Conservation (phyloP, 1,139 yeast genomes). For the Debaryomyces nepalensis region DNA sequence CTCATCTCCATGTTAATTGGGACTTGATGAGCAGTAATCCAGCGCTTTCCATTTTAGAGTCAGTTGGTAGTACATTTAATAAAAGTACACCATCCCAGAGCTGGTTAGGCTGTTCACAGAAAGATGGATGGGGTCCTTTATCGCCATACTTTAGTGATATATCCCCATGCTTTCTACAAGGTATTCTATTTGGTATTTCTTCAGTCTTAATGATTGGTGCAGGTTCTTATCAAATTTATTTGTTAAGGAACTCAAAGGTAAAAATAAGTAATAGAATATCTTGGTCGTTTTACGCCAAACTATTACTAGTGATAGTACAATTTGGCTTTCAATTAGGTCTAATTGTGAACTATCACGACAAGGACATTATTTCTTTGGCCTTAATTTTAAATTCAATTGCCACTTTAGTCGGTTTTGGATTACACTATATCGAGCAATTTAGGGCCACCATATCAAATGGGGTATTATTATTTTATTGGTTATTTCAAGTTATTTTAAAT, state of each 20-base stretch:
- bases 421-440: conserved; percentile 76
- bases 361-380: conserved; percentile 52
- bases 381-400: conserved; percentile 44
- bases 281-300: conserved; percentile 49
- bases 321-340: conserved; percentile 36
- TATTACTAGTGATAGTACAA: conserved; percentile 48
- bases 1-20: conserved; percentile 9
- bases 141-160: conserved; percentile 64
- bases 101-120: conserved; percentile 23
- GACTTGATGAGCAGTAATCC: conserved; percentile 3
- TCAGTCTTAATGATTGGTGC: conserved; percentile 57
- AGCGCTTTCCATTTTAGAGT: no score
- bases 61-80: background rate
- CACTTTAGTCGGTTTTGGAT: conserved; percentile 52
- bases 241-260: conserved; percentile 36
- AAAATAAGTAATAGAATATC: conserved; percentile 38
- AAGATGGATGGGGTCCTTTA: conserved; percentile 80
- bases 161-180: conserved; percentile 84
- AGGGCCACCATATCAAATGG: conserved; percentile 71
- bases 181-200: conserved; percentile 57
- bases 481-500: conserved; percentile 53
- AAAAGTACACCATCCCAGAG: background rate
- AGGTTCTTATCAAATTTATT: conserved; percentile 53
- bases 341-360: conserved; percentile 26
- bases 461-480: conserved; percentile 76